A percentile compares a stretch with the other conserved stretches of the same genome.
Conservation (phyloP, 805 yeast genomes). For the Kazachstania africana region DNA sequence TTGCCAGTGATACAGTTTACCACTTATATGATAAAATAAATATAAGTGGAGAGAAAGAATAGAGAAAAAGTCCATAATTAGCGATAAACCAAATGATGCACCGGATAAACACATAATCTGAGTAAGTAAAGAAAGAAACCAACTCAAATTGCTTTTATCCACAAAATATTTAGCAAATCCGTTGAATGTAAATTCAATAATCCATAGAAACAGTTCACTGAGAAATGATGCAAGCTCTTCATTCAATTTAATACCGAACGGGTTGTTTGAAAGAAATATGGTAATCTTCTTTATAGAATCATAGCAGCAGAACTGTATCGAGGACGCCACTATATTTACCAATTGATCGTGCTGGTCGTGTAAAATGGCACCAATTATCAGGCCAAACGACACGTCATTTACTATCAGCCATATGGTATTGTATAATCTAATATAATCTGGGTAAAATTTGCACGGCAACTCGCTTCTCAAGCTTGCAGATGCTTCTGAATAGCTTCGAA, state of each 20-base stretch:
- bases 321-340: constrained; percentile 25
- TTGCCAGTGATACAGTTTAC: constrained; percentile 72
- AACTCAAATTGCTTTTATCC: constrained; percentile 18
- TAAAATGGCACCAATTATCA: constrained; percentile 40
- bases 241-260: constrained; percentile 89
- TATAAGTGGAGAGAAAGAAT: constrained; percentile 59
- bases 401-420: constrained; percentile 80
- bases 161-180: constrained; percentile 15
- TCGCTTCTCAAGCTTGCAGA: constrained; percentile 12
- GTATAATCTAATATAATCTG: constrained; percentile 66
- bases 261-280: constrained; percentile 72
- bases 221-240: constrained; percentile 74
- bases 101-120: constrained; percentile 44
- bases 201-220: constrained; percentile 82
- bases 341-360: constrained; percentile 29
- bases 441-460: constrained; percentile 34
- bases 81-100: constrained; percentile 55
- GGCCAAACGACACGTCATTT: constrained; percentile 73
- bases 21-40: constrained; percentile 67
- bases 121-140: constrained; percentile 22
- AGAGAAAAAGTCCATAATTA: constrained; percentile 52
- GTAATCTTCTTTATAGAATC: constrained; percentile 38
- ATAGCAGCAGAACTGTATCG: constrained; percentile 22
- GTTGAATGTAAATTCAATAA: constrained; percentile 52
- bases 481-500: constrained; percentile 6